Conservation (phyloP, 805 yeast genomes). For the Wickerhamiella allomyrinae region DNA sequence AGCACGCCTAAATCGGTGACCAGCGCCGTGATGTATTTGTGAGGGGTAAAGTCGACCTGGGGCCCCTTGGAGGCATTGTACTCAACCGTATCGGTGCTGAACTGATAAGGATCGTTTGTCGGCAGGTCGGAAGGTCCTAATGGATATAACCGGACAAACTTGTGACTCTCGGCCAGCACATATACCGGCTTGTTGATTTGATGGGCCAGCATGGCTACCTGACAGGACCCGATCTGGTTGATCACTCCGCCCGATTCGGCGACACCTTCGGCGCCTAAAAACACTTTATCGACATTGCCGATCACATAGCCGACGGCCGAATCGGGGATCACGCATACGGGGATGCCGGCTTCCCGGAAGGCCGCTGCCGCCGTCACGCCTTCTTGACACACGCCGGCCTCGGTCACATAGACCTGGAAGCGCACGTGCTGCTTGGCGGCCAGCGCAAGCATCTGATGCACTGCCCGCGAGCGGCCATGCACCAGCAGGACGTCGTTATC, state of each 20-base stretch:
- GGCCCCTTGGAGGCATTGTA: conserved; percentile 35
- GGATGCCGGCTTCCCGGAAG: conserved; percentile 59
- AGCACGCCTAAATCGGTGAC: conserved; percentile 93
- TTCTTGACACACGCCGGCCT: conserved; percentile 73
- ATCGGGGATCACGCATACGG: conserved; percentile 78
- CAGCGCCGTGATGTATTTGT: conserved; percentile 85
- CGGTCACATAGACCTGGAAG: conserved; percentile 84
- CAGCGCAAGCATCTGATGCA: conserved; percentile 52
- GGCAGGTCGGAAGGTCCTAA: conserved; percentile 87
- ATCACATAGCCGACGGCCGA: conserved; percentile 87
- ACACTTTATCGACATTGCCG: conserved; percentile 79
- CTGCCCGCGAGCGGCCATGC: conserved; percentile 88
- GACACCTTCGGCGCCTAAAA: conserved; percentile 98
- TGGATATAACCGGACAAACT: conserved; percentile 92
- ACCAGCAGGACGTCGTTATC: conserved; percentile 85
- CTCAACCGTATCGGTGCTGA: conserved; percentile 17
- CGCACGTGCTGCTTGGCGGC: conserved; percentile 71
- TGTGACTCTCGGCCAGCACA: conserved; percentile 88
- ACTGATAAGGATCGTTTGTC: neutral
- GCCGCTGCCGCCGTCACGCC: conserved; percentile 59
- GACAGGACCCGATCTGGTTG: conserved; percentile 83
- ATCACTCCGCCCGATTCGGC: conserved; percentile 98
- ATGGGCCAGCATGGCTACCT: conserved; percentile 83
- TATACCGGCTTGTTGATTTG: conserved; percentile 85
- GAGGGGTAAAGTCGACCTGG: conserved; percentile 84